Evolutionary conservation across 2,329 filamentous ascomycete genomes (phyloP), one percentile per base, ranked within the genome.

Genomic region (Cordyceps pruinosa): DNA sequence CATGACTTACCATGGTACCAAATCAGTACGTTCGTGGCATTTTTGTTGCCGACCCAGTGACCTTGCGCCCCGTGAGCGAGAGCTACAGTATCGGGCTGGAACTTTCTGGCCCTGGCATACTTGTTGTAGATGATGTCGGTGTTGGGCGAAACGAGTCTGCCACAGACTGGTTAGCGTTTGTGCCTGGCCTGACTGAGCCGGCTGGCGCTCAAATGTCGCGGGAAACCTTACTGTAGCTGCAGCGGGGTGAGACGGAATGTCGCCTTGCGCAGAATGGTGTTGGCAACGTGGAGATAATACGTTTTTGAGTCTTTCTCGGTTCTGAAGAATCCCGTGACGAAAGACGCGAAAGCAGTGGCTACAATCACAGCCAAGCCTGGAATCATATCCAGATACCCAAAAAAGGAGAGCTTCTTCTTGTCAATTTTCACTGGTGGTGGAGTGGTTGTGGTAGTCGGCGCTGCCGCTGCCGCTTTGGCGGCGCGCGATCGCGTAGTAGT

Each of bases 1-100:
- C 5, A 25, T 13, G 23, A 30, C 60, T 25, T 57, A 64, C 63
- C 63, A 19, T 65, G 63, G 50, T 60, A 65, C 63, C 63, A 65
- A 26, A 65, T 60, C 15, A 65, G 44, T 4, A 65, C 63, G 6
- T 62, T 60, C 25, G 59, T 58, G 4, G 63, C 62, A 42, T 61
- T 46, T 35, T 58, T 61, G 50, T 59, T 54, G 4, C 63, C 63
- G 8, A 65, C 53, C 63, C 63, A 65, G 57, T 65, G 63, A 4
- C 61, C 63, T 41, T 60, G 46, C 0, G 58, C 61, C 5, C 61
- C 62, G 41, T 63, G 26, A 2, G 42, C 57, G 21, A 64, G 44
- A 34, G 61, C 61, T 12, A 65, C 62, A 15, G 61, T 64, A 26
- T 61, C 51, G 2, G 60, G 50, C 45, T 49, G 30, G 5, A 61